phyloP scores from a whole-genome alignment of 2,329 filamentous ascomycete species.

The Scleromitrula shiraiana region DNA sequence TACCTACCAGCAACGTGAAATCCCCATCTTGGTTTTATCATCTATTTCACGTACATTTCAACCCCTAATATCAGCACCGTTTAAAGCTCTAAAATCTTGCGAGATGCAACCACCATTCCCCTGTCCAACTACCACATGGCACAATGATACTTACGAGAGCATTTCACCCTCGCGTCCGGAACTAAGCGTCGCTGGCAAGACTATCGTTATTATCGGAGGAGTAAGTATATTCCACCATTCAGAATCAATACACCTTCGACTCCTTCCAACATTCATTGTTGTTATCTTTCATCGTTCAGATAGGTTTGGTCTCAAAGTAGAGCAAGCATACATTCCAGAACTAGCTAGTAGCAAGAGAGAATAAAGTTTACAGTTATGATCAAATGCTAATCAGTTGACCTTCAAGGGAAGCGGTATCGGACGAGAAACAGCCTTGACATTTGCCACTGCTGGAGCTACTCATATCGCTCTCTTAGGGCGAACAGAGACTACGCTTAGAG shows the following conservation, averaged over 20 bases:
- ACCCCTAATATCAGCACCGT: too few relatives aligned
- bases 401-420: constrained; percentile 17
- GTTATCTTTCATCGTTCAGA: not conserved
- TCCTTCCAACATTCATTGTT: not conserved
- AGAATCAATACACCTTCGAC: not conserved
- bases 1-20: too few relatives aligned
- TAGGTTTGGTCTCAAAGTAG: not conserved
- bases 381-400: not conserved
- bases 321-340: not conserved
- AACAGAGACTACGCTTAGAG: constrained; percentile 1
- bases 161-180: constrained; percentile 21
- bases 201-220: constrained; percentile 10
- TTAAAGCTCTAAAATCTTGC: too few relatives aligned
- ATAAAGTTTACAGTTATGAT: not conserved
- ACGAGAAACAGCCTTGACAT: constrained; percentile 10
- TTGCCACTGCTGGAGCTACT: constrained; percentile 21
- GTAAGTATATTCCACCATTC: not conserved
- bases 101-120: constrained; percentile 8
- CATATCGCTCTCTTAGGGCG: constrained; percentile 25
- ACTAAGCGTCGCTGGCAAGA: constrained; percentile 10
- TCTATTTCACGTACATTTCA: too few relatives aligned
- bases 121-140: constrained; percentile 20
- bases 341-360: not conserved
- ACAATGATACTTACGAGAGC: constrained; percentile 25
- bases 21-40: not conserved